Conservation (phyloP, 352 stramenopile genomes). For the Phytopythium litorale region DNA sequence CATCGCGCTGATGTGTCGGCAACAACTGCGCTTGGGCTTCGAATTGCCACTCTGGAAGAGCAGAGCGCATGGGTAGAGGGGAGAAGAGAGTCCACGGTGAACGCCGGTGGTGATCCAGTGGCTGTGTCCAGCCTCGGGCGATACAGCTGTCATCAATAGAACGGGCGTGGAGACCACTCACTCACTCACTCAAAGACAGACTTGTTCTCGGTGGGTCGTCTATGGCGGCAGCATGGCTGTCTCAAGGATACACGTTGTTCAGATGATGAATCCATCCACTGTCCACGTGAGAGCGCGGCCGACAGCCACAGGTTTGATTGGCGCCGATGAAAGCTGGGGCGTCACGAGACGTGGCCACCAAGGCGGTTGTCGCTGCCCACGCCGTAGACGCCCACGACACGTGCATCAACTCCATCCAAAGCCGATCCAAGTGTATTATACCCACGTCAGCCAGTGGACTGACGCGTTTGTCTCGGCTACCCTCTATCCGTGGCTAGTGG, state of each 20-base stretch:
- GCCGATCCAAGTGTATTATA: not conserved
- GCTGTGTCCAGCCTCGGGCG: too few relatives aligned
- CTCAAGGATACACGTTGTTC: not conserved
- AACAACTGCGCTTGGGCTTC: too few relatives aligned
- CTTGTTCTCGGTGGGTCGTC: not conserved
- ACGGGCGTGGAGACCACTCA: too few relatives aligned
- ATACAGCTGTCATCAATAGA: too few relatives aligned
- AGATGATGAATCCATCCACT: not conserved
- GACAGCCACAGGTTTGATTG: not conserved
- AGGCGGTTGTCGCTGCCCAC: not conserved
- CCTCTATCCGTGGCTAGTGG: not conserved
- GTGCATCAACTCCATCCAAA: not conserved
- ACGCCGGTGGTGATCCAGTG: too few relatives aligned
- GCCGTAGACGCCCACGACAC: not conserved
- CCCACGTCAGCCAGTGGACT: not conserved
- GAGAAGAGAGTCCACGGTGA: too few relatives aligned
- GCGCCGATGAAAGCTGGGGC: not conserved
- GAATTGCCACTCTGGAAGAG: too few relatives aligned
- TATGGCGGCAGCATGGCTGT: not conserved
- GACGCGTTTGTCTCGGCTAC: not conserved
- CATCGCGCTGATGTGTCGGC: too few relatives aligned
- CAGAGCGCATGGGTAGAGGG: too few relatives aligned
- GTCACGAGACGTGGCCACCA: not conserved
- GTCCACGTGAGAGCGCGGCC: too few relatives aligned
- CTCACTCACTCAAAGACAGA: not conserved